Evolutionary conservation across 2,329 filamentous ascomycete genomes (phyloP).

Genomic region (Colletotrichum godetiae): DNA sequence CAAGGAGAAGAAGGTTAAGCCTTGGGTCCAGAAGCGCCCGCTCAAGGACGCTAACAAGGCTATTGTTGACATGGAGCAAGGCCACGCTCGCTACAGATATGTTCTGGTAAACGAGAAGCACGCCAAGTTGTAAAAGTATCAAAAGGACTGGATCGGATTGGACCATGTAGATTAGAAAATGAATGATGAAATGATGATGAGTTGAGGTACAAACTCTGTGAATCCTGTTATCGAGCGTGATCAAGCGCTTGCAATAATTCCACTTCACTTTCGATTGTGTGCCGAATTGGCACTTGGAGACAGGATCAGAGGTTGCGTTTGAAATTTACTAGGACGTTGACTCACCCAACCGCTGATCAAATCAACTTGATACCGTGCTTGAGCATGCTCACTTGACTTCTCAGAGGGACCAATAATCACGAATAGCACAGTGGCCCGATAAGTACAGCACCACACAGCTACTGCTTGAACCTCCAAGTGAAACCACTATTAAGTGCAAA

Average conservation of each 20-base stretch:
- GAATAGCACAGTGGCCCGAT: too few species aligned
- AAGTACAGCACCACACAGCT: too few species aligned
- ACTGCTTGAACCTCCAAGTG: too few species aligned
- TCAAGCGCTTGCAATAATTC: too few species aligned
- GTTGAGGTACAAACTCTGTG: neutral
- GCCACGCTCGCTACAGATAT: conserved; percentile 58
- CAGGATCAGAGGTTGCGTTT: too few species aligned
- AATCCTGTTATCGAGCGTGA: neutral
- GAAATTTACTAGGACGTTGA: too few species aligned
- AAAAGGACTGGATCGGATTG: neutral
- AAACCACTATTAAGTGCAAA: too few species aligned
- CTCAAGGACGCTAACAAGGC: conserved; percentile 64
- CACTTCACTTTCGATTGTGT: too few species aligned
- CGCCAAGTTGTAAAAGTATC: conserved; percentile 15
- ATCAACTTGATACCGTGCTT: accelerated
- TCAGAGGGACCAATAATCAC: too few species aligned
- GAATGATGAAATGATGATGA: conserved; percentile 17
- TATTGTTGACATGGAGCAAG: conserved; percentile 63
- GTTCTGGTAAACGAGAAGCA: conserved; percentile 52
- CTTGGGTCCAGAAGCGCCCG: conserved; percentile 62
- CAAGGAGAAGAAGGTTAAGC: conserved; percentile 63
- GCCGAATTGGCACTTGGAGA: too few species aligned
- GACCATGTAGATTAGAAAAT: neutral
- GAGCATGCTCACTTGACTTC: too few species aligned
- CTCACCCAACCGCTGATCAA: too few species aligned